phyloP scores from a whole-genome alignment of 1,139 yeast genomes.

The Scheffersomyces insectosa region DNA sequence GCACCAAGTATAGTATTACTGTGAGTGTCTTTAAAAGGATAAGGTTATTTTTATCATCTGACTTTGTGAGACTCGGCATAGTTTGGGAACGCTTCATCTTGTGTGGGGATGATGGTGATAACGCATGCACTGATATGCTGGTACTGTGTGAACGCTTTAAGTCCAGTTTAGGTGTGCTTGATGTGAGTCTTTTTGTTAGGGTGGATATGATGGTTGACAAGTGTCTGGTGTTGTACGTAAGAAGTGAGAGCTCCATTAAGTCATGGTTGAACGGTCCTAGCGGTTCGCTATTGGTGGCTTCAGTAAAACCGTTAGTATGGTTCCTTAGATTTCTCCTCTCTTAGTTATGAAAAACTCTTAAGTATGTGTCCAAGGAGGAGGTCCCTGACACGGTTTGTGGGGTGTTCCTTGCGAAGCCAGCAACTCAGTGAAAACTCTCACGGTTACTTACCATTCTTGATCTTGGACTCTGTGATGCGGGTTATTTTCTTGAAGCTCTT shows the following conservation, averaged over 20 bases:
- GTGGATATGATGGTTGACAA: constrained; percentile 17
- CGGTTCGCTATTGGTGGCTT: constrained; percentile 39
- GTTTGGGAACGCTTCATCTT: not conserved
- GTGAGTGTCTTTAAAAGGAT: constrained; percentile 36
- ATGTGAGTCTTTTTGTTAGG: constrained; percentile 13
- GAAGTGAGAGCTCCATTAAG: constrained; percentile 32
- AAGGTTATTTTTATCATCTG: constrained; percentile 13
- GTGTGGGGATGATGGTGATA: not conserved
- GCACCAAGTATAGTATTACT: constrained; percentile 35
- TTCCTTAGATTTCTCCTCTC: no score
- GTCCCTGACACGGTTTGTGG: no score
- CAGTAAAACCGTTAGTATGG: constrained; percentile 21
- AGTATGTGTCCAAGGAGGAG: no score
- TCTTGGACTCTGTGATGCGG: constrained; percentile 14
- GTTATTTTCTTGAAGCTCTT: constrained; percentile 3
- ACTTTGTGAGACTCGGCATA: not conserved
- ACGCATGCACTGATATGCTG: not conserved
- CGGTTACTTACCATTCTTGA: constrained; percentile 2
- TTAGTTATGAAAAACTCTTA: no score
- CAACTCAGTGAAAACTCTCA: no score
- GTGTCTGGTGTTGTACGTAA: constrained; percentile 22
- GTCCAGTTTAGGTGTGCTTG: not conserved
- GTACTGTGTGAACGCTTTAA: not conserved
- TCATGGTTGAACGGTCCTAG: constrained; percentile 43
- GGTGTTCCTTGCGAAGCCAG: no score